phyloP scores from a whole-genome alignment of 495 filamentous ascomycete genomes.

The Aspergillus bridgeri region DNA sequence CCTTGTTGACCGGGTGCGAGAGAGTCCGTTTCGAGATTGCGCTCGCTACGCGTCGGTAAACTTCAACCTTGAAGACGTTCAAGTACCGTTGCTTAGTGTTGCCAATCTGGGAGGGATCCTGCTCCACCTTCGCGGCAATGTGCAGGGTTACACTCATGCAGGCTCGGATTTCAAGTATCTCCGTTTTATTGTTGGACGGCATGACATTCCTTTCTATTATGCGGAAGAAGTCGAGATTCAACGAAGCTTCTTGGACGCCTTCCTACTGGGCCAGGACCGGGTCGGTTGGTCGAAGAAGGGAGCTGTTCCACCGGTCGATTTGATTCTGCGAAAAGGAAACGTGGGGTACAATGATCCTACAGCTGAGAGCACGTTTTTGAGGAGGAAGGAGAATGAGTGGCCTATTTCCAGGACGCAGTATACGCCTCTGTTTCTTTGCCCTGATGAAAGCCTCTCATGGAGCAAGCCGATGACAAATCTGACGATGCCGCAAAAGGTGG shows the following conservation, averaged over 20 bases:
- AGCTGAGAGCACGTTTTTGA: slow-evolving; percentile 47
- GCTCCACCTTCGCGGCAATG: slow-evolving; percentile 61
- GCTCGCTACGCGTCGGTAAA: slow-evolving; percentile 48
- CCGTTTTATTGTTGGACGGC: slow-evolving; percentile 63
- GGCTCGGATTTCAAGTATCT: slow-evolving; percentile 62
- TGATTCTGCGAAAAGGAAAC: slow-evolving; percentile 59
- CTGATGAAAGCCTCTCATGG: slow-evolving; percentile 28
- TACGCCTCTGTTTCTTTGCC: slow-evolving; percentile 50
- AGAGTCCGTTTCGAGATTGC: slow-evolving; percentile 59
- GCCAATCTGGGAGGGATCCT: slow-evolving; percentile 67
- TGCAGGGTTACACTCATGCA: slow-evolving; percentile 57
- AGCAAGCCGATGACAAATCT: slow-evolving; percentile 7
- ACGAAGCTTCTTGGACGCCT: slow-evolving; percentile 62
- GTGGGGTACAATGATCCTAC: slow-evolving; percentile 59
- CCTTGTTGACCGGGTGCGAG: too few species aligned
- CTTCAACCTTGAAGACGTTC: slow-evolving; percentile 28
- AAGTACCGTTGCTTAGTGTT: slow-evolving; percentile 58
- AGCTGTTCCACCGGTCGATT: slow-evolving; percentile 51
- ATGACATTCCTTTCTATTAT: slow-evolving; percentile 72
- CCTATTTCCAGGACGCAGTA: slow-evolving; percentile 61
- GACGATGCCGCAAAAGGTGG: slow-evolving; percentile 40
- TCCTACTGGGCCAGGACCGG: slow-evolving; percentile 60
- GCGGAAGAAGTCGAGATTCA: slow-evolving; percentile 61
- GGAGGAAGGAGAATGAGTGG: slow-evolving; percentile 58
- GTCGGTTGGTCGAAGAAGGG: slow-evolving; percentile 57